These are phyloP conservation scores for Moesziomyces sp. DNA, from an alignment of 1,284 basidiomycete genomes.

Conservation along the genomic window DNA sequence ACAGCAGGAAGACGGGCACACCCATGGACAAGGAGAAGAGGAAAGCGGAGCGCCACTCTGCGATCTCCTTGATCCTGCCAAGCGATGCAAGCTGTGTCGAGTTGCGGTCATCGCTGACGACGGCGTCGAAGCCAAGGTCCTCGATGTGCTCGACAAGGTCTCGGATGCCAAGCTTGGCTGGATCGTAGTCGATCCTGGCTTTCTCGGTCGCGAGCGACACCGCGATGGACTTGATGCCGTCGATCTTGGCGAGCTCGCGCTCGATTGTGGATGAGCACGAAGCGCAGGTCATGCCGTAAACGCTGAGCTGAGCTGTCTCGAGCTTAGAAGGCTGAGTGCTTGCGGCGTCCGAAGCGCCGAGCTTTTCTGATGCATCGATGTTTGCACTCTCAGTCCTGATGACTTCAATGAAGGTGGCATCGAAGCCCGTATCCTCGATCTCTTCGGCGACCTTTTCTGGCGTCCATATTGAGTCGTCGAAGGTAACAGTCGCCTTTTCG, in stretches of 20 bases:
- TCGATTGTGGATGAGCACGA: conserved; percentile 84
- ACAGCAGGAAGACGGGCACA: conserved; percentile 89
- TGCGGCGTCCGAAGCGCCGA: not conserved
- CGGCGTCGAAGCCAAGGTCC: conserved; percentile 88
- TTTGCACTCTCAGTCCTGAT: conserved; percentile 20
- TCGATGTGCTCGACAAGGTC: conserved; percentile 70
- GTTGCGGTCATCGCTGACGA: conserved; percentile 81
- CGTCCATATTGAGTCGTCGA: conserved; percentile 82
- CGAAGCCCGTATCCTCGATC: conserved; percentile 92
- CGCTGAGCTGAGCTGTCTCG: conserved; percentile 71
- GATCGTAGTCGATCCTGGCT: conserved; percentile 56
- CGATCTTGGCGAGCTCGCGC: conserved; percentile 76
- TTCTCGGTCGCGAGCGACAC: conserved; percentile 61
- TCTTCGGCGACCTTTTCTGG: conserved; percentile 78
- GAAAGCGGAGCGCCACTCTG: conserved; percentile 88
- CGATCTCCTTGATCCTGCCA: conserved; percentile 88
- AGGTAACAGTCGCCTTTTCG: conserved; percentile 90
- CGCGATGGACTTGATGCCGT: conserved; percentile 50
- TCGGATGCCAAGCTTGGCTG: conserved; percentile 45
- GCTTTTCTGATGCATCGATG: not conserved
- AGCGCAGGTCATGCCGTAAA: conserved; percentile 92
- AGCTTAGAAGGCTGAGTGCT: not conserved
- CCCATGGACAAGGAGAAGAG: conserved; percentile 81
- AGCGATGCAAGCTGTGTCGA: conserved; percentile 90
- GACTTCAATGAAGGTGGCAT: conserved; percentile 71